A percentile compares a stretch with the other conserved stretches of the same genome.
These are phyloP conservation scores for Nephelium lappaceum DNA, from an alignment of 345 rosid genomes.

Conservation along the genomic window DNA sequence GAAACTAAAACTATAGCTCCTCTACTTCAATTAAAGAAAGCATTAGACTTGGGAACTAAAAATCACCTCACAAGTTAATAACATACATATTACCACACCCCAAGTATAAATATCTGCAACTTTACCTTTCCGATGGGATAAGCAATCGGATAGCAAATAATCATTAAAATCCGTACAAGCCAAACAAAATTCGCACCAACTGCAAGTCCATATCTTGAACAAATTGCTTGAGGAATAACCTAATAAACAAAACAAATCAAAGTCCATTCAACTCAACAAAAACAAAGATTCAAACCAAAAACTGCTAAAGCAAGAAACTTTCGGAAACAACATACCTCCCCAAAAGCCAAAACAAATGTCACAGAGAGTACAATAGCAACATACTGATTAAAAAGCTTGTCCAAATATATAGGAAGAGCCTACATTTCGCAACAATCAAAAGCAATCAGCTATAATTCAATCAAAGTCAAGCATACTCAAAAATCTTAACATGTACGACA, in stretches of 20 bases:
- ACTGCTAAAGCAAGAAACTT: conserved; percentile 1
- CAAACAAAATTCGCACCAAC: conserved; percentile 86
- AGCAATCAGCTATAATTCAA: conserved; percentile 10
- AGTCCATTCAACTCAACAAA: conserved; percentile 7
- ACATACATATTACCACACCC: not conserved
- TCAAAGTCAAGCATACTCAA: conserved; percentile 6
- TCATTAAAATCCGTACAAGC: conserved; percentile 87
- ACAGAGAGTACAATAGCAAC: conserved; percentile 89
- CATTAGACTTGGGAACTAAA: not conserved
- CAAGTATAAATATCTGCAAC: not conserved
- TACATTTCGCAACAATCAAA: conserved; percentile 36
- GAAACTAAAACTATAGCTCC: not conserved
- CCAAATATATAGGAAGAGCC: conserved; percentile 96
- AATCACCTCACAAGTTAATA: not conserved
- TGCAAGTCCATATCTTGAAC: conserved; percentile 91
- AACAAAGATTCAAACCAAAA: conserved; percentile 13
- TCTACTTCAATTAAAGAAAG: not conserved
- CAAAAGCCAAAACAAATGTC: conserved; percentile 85
- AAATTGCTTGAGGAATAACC: conserved; percentile 98
- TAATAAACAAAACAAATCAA: conserved; percentile 26
- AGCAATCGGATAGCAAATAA: conserved; percentile 81
- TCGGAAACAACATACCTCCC: conserved; percentile 61
- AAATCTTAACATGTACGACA: not conserved
- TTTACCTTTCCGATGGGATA: conserved; percentile 92
- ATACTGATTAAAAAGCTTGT: conserved; percentile 88